These are phyloP conservation scores for Mycena vitilis DNA, from an alignment of 768 basidiomycete genomes.

Conservation along the genomic window DNA sequence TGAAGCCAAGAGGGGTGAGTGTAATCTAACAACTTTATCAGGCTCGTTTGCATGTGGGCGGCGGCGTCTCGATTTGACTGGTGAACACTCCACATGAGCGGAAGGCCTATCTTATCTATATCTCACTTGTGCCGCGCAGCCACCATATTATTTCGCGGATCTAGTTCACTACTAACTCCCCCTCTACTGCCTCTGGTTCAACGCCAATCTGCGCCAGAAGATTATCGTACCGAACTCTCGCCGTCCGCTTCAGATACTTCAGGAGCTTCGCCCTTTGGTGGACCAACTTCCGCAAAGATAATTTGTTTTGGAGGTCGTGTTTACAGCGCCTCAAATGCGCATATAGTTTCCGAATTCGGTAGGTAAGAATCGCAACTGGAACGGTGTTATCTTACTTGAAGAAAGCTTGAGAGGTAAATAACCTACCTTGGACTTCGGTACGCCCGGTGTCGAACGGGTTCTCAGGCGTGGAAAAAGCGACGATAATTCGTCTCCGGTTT, in stretches of 20 bases:
- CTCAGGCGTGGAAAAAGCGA: constrained; percentile 77
- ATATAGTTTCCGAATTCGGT: constrained; percentile 87
- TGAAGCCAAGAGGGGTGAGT: too few relatives aligned
- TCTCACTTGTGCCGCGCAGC: neutral
- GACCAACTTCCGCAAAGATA: constrained; percentile 80
- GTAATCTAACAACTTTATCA: too few relatives aligned
- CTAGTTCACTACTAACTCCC: constrained; percentile 77
- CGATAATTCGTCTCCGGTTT: constrained; percentile 83
- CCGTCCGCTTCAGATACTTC: constrained; percentile 75
- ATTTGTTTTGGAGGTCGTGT: constrained; percentile 82
- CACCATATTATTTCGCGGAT: too few relatives aligned
- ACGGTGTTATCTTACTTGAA: neutral
- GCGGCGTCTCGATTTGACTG: neutral
- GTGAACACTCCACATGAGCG: too few relatives aligned
- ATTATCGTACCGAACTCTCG: constrained; percentile 78
- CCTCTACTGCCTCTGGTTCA: constrained; percentile 85
- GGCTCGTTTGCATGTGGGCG: neutral
- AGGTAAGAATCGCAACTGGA: constrained; percentile 87
- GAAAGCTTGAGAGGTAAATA: neutral
- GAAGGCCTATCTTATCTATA: neutral
- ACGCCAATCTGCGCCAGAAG: constrained; percentile 81
- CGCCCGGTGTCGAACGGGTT: constrained; percentile 83
- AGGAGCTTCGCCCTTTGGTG: constrained; percentile 88
- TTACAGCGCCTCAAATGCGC: constrained; percentile 74
- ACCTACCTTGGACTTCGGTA: constrained; percentile 90